Base-by-base conservation (phyloP, 768 basidiomycete genomes). In the Cantharellus cinnabarinus region DNA sequence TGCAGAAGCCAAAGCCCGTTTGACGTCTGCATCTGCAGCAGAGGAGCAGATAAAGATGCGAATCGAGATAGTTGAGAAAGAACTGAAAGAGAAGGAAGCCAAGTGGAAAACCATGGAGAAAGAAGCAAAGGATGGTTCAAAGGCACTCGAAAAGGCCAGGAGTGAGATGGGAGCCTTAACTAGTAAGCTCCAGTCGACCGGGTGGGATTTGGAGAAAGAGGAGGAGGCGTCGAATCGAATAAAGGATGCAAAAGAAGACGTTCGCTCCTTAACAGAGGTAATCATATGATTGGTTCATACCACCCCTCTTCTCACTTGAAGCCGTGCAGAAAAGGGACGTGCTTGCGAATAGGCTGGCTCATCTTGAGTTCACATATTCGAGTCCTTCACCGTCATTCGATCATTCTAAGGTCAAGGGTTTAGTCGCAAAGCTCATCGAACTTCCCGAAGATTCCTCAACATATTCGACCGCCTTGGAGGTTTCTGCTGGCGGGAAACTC, bases 391-490 rank as follows among this genome's bases (percentile, higher is more conserved):
- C 85, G 1, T 75, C 77, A 63, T 99, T 98, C 65, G 86, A 98
- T 68, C 77, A 83, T 41, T 71, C 72, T 29, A 83, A 83, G 65
- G 95, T 98, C 66, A 93, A 90, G 67, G 95, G 95, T 38, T 77
- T 89, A 10, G 86, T 95, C 14, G 94, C 87, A 0, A 80, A 80
- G n/a, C 75, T 98, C n/a, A 80, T 97, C 64, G 75, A 79, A 0
- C 77, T 99, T 1, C 75, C 80, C 41, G 71, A 76, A 14, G 73
- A 77, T 50, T 79, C 94, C 68, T 81, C 80, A 67, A 72, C 82
- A 66, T 85, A 85, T 60, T 79, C 90, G 1, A 90, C 88, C 0
- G 95, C 95, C 2, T 76, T 98, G 3, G 95, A 99, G 70, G 83
- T 97, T 62, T 81, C 87, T 15, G 93, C 91, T 0, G 91, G 91